Base-by-base conservation (phyloP, 2,329 filamentous ascomycete species). In the Cytospora piceae region DNA sequence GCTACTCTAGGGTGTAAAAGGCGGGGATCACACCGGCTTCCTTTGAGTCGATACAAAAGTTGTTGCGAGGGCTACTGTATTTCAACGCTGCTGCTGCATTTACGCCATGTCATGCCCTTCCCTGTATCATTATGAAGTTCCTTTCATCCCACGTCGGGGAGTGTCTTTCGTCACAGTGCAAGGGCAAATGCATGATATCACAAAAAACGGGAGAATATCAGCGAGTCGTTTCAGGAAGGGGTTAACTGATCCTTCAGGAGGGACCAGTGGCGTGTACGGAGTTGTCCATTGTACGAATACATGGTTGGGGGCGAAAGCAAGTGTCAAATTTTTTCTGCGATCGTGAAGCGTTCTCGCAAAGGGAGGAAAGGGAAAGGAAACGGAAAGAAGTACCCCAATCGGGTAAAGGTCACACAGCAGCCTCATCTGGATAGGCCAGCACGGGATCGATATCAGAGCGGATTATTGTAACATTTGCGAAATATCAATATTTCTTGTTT, bases 1-100 rank as follows among this genome's bases (percentile, higher is more conserved):
- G 63, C 67, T 57, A 66, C 39, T 63, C 52, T 71, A 73, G 70
- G 71, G 71, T 68, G 64, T 66, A 66, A 69, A 3, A 64, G 59
- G 64, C 67, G 63, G 54, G 60, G 65, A 57, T 53, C 61, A 32
- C 24, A 55, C 57, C 37, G 29, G 65, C 34, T 15, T 37, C 34
- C 11, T 15, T 37, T 37, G 65, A 58, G 65, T 58, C 58, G 53
- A 55, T 46, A 61, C 42, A 64, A 49, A 54, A 24, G 65, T 53
- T 52, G 54, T 57, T 49, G 58, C 65, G 60, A 63, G n/a, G 53
- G 39, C 51, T 32, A 37, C 61, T 59, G 32, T 14, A 37, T 64
- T 59, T 57, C 63, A 65, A 51, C 49, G 46, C 42, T 63, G 46
- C 54, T 67, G 60, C 64, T 67, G 65, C 65, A 67, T 67, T 67